Base-by-base conservation (phyloP, 1,139 yeast genomes). In the Debaryomyces fabryi region DNA sequence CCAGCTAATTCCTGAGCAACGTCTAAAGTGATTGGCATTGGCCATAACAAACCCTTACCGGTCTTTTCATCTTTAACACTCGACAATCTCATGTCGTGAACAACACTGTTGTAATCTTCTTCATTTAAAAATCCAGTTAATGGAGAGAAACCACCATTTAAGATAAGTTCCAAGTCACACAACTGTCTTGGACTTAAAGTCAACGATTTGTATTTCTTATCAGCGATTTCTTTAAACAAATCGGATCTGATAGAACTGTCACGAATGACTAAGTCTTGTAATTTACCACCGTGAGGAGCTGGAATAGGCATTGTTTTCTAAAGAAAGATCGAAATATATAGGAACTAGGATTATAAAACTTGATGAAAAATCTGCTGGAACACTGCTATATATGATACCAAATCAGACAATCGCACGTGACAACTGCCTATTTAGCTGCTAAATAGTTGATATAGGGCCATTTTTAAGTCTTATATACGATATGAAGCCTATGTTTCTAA, bases 121-220 rank as follows among this genome's bases (percentile, higher is more conserved):
- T 91, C 83, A 63, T 79, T 83, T 67, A 92, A 73, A 72, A 92
- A 92, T 1, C 98, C 97, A 49, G 83, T 82, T 58, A 92, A 78
- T 40, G 98, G 98, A 42, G 97, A 89, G 66, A 92, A 92, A 5
- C 98, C 98, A 68, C 98, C 98, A 60, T 87, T 88, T 56, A 92
- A 75, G 62, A 92, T 88, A 68, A 92, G 79, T 72, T 92, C 98
- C 64, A 92, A 74, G 69, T 92, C 98, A 71, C 98, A 92, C 52
- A 92, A 77, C 68, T 92, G 98, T 67, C 98, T 86, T 54, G 85
- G 93, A 23, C 96, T 86, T 58, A 92, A 77, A 18, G 71, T 72
- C 50, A 87, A 69, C 38, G 81, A 72, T 29, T 80, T 75, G 48
- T 86, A 76, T 12, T 56, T 46, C 23, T 65, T 53, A 7, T 78